Percentiles rank a stretch among this genome's conserved stretches.
Conservation (phyloP, 2,329 filamentous ascomycete species). For the Talaromyces verruculosus region DNA sequence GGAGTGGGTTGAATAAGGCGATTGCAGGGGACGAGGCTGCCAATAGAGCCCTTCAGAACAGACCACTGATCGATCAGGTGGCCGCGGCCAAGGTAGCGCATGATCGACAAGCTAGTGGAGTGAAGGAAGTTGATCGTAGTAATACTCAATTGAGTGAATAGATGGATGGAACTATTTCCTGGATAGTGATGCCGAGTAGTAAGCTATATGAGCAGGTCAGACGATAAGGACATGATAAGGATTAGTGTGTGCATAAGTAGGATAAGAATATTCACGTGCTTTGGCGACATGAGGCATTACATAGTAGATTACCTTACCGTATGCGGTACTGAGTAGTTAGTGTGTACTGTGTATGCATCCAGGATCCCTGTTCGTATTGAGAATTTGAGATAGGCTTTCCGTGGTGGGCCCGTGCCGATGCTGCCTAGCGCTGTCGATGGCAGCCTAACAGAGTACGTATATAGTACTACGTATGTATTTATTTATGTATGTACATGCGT, state of each 20-base stretch:
- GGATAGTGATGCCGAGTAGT: neutral
- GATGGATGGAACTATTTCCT: neutral
- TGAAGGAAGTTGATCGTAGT: neutral
- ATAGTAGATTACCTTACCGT: neutral
- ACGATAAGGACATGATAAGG: neutral
- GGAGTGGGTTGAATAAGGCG: constrained; percentile 45
- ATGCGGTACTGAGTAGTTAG: neutral
- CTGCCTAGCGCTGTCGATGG: constrained; percentile 9
- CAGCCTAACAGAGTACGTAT: neutral
- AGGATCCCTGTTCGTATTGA: neutral
- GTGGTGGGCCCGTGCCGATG: constrained; percentile 8
- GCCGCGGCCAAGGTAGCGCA: constrained; percentile 34
- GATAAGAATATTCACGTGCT: neutral
- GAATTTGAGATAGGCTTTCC: constrained; percentile 14
- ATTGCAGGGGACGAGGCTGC: constrained; percentile 50
- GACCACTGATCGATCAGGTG: constrained; percentile 42
- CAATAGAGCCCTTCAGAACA: constrained; percentile 41
- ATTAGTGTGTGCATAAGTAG: neutral
- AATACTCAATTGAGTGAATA: neutral
- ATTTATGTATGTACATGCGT: neutral
- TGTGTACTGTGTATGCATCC: neutral
- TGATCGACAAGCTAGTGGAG: constrained; percentile 5
- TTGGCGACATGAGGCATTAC: neutral
- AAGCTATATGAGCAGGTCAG: neutral
- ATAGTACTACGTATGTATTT: neutral